Evolutionary conservation across 163 green algal species (phyloP).

Genomic region (Scenedesmus sp.): DNA sequence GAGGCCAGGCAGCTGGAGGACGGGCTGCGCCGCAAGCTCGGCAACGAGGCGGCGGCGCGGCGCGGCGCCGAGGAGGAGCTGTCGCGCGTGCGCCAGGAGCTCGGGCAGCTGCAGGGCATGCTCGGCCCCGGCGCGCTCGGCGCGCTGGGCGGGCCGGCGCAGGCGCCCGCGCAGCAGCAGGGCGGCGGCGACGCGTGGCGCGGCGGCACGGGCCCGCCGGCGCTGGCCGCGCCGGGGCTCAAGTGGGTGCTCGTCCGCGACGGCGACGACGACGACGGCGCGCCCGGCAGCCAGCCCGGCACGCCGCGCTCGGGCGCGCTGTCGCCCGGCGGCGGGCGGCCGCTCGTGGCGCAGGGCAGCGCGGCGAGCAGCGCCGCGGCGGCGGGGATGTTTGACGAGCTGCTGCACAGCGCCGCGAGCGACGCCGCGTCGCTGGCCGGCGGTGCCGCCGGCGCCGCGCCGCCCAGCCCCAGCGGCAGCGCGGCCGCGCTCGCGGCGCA

Average conservation of each 20-base stretch:
- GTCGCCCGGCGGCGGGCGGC: neutral
- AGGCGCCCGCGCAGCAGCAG: conserved; percentile 8
- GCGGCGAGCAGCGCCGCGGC: neutral
- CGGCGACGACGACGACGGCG: conserved; percentile 42
- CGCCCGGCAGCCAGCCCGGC: neutral
- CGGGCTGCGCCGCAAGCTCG: neutral
- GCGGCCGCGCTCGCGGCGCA: neutral
- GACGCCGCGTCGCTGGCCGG: neutral
- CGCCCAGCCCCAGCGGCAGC: neutral
- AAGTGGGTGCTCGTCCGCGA: conserved; percentile 77
- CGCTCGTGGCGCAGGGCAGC: neutral
- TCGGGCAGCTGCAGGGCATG: conserved; percentile 22
- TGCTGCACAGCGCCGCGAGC: conserved; percentile 5
- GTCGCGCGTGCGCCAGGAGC: neutral
- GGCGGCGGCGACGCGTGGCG: conserved; percentile 29
- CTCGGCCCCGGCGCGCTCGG: neutral
- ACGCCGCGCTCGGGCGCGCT: conserved; percentile 11
- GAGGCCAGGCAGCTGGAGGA: conserved; percentile 18
- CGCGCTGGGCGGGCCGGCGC: neutral
- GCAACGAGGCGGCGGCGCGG: neutral
- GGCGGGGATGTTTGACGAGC: neutral
- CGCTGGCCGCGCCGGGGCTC: conserved; percentile 71
- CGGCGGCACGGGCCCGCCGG: conserved; percentile 48
- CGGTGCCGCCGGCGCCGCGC: neutral
- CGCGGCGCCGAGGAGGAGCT: conserved; percentile 25